A percentile compares a stretch with the other conserved stretches of the same genome.
Conservation (phyloP, 2,329 filamentous ascomycete species). For the Fusarium kyushuense region DNA sequence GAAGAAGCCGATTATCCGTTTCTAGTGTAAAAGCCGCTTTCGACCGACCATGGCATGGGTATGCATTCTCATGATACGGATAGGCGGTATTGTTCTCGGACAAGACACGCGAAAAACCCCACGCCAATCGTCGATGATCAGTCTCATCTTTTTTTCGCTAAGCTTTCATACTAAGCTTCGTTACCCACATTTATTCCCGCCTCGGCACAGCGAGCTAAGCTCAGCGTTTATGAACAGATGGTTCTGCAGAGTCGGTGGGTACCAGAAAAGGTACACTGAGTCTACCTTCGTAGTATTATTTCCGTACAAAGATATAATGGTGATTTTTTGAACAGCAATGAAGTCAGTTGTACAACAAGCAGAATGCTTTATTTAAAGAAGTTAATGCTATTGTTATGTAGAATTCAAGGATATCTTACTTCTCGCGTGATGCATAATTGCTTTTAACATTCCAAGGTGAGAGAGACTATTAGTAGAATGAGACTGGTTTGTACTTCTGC, state of each 20-base stretch:
- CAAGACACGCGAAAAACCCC: not conserved
- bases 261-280: no score
- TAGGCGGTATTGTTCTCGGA: slow-evolving; percentile 1
- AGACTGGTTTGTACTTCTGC: not conserved
- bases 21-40: slow-evolving; percentile 10
- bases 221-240: no score
- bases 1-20: slow-evolving; percentile 36
- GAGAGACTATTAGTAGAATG: not conserved
- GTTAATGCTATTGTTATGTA: not conserved
- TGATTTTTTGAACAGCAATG: not conserved
- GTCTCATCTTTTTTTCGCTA: slow-evolving; percentile 30
- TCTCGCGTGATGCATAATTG: not conserved
- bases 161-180: slow-evolving; percentile 40
- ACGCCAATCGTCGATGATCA: slow-evolving; percentile 38
- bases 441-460: not conserved
- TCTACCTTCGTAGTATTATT: no score
- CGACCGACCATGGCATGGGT: slow-evolving; percentile 9
- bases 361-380: not conserved
- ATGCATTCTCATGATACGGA: slow-evolving; percentile 1
- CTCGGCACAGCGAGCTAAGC: slow-evolving; percentile 6
- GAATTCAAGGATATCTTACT: not conserved
- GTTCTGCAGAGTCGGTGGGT: no score
- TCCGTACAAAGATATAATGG: no score
- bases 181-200: slow-evolving; percentile 36
- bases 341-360: no score